phyloP scores from a whole-genome alignment of 208 protist species.

The Leishmania aethiopica region DNA sequence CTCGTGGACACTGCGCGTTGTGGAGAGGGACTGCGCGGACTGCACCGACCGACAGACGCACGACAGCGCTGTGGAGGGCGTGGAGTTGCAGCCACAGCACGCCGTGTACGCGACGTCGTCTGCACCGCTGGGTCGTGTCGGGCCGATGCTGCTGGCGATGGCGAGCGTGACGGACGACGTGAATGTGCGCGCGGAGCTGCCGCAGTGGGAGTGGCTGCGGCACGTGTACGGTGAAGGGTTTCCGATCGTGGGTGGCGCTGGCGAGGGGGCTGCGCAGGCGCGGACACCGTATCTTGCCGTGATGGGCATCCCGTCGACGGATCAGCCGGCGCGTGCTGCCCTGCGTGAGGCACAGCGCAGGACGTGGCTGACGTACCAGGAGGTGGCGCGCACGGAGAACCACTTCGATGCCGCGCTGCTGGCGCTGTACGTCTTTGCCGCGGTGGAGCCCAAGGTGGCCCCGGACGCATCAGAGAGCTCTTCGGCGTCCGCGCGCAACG shows the following conservation, averaged over 20 bases:
- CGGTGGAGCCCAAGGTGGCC: neutral
- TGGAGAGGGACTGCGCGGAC: neutral
- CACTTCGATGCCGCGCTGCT: slow-evolving; percentile 34
- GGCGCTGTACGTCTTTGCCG: slow-evolving; percentile 32
- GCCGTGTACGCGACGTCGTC: slow-evolving; percentile 13
- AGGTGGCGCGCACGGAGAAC: slow-evolving; percentile 42
- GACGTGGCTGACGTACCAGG: slow-evolving; percentile 45
- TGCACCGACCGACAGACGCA: neutral
- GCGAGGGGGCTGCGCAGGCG: neutral
- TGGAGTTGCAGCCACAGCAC: neutral
- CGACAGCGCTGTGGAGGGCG: neutral
- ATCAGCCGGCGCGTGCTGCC: slow-evolving; percentile 23
- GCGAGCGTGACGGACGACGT: slow-evolving; percentile 35
- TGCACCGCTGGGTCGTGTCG: slow-evolving; percentile 22
- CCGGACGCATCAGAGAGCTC: neutral
- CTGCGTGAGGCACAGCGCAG: slow-evolving; percentile 40
- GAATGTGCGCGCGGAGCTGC: slow-evolving; percentile 3
- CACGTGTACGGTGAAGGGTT: slow-evolving; percentile 8
- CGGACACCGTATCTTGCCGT: slow-evolving; percentile 30
- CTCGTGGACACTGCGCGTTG: slow-evolving; percentile 14
- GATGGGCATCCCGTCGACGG: slow-evolving; percentile 51
- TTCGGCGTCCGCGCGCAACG: neutral
- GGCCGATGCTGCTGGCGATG: slow-evolving; percentile 36
- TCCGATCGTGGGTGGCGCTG: neutral
- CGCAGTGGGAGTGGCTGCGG: slow-evolving; percentile 23